A percentile compares a stretch with the other conserved stretches of the same genome.
phyloP scores from a whole-genome alignment of 139 green algal genomes.

The Volvox reticuliferus region DNA sequence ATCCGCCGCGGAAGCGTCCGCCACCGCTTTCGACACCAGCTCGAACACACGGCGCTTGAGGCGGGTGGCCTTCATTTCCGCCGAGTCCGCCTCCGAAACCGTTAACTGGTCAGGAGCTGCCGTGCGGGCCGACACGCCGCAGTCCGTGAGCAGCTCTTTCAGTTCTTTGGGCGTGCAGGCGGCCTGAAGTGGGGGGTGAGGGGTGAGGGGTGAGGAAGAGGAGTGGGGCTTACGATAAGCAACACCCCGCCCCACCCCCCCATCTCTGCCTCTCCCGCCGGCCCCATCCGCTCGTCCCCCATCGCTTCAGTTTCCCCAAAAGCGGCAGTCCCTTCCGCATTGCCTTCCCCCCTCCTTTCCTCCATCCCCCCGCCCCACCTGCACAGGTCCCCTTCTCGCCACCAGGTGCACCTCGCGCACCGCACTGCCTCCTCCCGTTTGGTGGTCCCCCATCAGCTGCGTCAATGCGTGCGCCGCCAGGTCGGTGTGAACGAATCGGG shows the following conservation, averaged over 20 bases:
- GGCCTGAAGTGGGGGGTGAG: constrained; percentile 68
- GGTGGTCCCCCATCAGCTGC: constrained; percentile 61
- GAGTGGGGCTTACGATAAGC: neutral
- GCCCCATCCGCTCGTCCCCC: neutral
- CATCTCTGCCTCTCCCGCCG: neutral
- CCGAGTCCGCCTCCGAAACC: constrained; percentile 58
- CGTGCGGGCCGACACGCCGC: constrained; percentile 10
- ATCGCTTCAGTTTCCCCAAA: no score
- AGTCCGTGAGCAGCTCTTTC: constrained; percentile 88
- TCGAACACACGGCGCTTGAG: constrained; percentile 63
- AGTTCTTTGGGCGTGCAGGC: constrained; percentile 97
- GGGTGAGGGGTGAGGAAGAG: neutral
- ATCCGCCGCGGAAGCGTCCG: neutral
- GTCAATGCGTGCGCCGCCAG: constrained; percentile 82
- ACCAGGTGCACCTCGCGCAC: constrained; percentile 84
- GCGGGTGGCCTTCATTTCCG: constrained; percentile 70
- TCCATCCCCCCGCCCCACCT: constrained; percentile 58
- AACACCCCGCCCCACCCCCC: neutral
- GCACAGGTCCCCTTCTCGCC: constrained; percentile 87
- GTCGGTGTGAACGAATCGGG: constrained; percentile 78
- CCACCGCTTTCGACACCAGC: constrained; percentile 38
- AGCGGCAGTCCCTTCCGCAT: neutral
- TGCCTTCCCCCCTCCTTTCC: neutral
- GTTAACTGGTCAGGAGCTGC: constrained; percentile 17
- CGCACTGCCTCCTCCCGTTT: neutral